Conservation (phyloP, 1,284 basidiomycete genomes). For the Trichosporon asahii region DNA sequence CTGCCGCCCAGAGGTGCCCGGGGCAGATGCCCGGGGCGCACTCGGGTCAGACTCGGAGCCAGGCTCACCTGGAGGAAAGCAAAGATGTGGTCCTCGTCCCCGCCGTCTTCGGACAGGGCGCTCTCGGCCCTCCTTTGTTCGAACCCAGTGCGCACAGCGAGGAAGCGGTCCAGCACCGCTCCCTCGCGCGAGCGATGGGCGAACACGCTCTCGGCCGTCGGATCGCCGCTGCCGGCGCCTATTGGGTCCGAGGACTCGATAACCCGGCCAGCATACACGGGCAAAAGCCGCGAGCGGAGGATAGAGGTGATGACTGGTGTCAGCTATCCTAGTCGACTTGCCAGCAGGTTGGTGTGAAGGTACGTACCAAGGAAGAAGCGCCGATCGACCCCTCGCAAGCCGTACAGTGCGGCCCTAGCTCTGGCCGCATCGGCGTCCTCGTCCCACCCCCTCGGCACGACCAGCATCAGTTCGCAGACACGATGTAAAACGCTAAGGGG, state of each 20-base stretch:
- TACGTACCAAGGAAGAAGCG: constrained; percentile 41
- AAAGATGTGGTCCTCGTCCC: constrained; percentile 36
- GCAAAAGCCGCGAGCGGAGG: constrained; percentile 31
- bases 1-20: too few species aligned
- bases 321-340: too few species aligned
- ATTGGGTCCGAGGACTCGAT: constrained; percentile 34
- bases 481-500: constrained; percentile 38
- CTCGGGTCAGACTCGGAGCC: too few species aligned
- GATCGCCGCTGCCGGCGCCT: constrained; percentile 20
- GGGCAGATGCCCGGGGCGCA: too few species aligned
- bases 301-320: constrained; percentile 36
- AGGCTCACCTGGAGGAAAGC: constrained; percentile 5
- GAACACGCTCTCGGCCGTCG: constrained; percentile 30
- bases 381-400: constrained; percentile 35
- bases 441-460: constrained; percentile 34
- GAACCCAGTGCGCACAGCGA: constrained; percentile 41
- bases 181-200: constrained; percentile 36
- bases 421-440: constrained; percentile 36
- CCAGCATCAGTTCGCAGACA: constrained; percentile 37
- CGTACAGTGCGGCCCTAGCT: constrained; percentile 36
- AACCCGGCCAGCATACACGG: constrained; percentile 27
- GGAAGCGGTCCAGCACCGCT: constrained; percentile 44
- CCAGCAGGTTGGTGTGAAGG: not conserved
- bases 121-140: constrained; percentile 39
- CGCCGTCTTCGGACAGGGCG: constrained; percentile 35